Evolutionary conservation across 495 filamentous ascomycete species (phyloP).

Genomic region (Podospora bellae-mahoneyi): DNA sequence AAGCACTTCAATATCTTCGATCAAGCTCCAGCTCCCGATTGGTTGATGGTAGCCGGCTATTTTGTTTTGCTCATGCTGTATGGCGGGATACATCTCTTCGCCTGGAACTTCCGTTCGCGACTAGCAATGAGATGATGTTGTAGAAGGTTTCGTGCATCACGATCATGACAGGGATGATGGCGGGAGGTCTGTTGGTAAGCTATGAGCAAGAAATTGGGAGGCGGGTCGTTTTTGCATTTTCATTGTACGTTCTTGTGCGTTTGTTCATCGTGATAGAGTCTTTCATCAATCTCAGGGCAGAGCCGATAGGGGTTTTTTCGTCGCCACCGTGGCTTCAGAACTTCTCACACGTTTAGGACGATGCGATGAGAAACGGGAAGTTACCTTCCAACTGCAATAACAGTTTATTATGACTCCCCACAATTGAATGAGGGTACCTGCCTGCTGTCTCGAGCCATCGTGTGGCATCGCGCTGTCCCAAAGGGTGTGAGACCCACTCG

Average conservation of each 20-base stretch:
- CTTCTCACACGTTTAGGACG: not conserved
- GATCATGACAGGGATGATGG: not conserved
- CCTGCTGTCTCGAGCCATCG: not conserved
- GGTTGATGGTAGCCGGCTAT: not conserved
- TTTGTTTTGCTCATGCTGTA: not conserved
- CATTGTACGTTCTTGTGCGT: not conserved
- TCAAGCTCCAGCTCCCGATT: not conserved
- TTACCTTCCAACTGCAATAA: no score
- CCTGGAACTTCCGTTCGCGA: constrained; percentile 5
- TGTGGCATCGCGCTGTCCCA: not conserved
- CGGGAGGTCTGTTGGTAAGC: no score
- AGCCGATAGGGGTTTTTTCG: constrained; percentile 2
- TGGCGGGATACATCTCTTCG: constrained; percentile 3
- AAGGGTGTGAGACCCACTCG: not conserved
- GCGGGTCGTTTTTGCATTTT: not conserved
- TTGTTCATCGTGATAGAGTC: constrained; percentile 9
- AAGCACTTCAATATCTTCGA: not conserved
- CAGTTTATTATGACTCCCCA: no score
- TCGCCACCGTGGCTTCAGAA: constrained; percentile 6
- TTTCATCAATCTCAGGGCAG: constrained; percentile 5
- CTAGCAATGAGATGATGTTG: not conserved
- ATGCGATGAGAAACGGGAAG: no score
- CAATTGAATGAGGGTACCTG: no score
- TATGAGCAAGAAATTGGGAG: not conserved
- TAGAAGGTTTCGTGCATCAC: constrained; percentile 3